phyloP scores from a whole-genome alignment of 805 yeast species.

The Clavispora vitiphila region DNA sequence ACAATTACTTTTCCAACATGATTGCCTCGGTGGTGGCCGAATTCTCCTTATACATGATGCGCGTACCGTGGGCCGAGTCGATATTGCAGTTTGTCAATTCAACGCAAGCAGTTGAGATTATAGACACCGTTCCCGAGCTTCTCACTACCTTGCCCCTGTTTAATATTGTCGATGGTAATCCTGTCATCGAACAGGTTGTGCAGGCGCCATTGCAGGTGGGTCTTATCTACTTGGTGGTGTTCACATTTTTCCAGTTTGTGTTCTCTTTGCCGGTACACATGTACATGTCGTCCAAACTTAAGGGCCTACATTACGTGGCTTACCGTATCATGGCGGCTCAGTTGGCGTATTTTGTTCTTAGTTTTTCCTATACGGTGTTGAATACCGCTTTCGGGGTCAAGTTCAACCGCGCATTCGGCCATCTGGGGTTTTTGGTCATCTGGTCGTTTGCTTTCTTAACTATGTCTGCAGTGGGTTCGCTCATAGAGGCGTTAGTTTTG shows the following conservation, averaged over 20 bases:
- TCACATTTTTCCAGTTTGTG: conserved; percentile 31
- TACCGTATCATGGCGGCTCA: conserved; percentile 25
- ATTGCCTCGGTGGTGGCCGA: conserved; percentile 13
- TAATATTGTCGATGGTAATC: conserved; percentile 18
- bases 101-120: conserved; percentile 5
- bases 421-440: conserved; percentile 29
- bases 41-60: conserved; percentile 15
- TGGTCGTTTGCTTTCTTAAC: conserved; percentile 27
- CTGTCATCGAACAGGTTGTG: conserved; percentile 20
- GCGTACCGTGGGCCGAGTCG: conserved; percentile 14
- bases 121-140: conserved; percentile 18
- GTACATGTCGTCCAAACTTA: conserved; percentile 22
- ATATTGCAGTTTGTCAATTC: conserved; percentile 12
- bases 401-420: conserved; percentile 21
- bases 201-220: conserved; percentile 33
- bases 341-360: conserved; percentile 21
- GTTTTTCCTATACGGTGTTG: conserved; percentile 24
- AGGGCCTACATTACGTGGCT: conserved; percentile 21
- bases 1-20: conserved; percentile 17
- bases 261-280: conserved; percentile 23
- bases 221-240: conserved; percentile 25
- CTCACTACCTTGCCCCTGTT: conserved; percentile 23
- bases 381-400: conserved; percentile 26
- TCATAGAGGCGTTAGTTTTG: conserved; percentile 25
- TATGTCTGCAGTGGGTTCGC: conserved; percentile 28